Conservation (phyloP, 2,329 filamentous ascomycete genomes). For the Zasmidium citrigriseum region DNA sequence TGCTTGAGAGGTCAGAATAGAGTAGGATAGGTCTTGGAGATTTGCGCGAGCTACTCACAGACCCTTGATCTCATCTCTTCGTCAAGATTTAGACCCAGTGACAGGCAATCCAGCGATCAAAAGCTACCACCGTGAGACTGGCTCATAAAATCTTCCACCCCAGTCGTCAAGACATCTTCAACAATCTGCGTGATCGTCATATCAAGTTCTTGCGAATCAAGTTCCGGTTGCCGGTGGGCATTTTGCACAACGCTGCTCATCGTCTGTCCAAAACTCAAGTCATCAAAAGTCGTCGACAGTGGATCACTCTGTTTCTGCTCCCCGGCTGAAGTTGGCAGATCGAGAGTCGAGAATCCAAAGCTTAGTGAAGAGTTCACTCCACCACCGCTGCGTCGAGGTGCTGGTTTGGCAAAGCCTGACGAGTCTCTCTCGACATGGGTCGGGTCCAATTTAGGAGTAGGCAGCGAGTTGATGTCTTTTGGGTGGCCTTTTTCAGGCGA, state of each 20-base stretch:
- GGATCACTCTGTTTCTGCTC: background rate
- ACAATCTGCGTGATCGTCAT: constrained; percentile 5
- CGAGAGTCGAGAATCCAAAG: constrained; percentile 6
- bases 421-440: background rate
- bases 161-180: background rate
- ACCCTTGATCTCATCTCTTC: too few relatives aligned
- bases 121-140: background rate
- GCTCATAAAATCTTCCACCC: background rate
- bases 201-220: constrained; percentile 8
- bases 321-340: background rate
- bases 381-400: background rate
- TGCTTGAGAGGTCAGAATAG: too few relatives aligned
- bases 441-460: background rate
- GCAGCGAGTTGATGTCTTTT: background rate
- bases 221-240: constrained; percentile 1
- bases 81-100: too few relatives aligned
- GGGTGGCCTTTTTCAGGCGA: constrained; percentile 6
- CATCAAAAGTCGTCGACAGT: background rate
- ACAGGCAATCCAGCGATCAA: too few relatives aligned
- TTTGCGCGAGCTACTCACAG: too few relatives aligned
- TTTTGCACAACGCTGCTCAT: constrained; percentile 2
- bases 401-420: background rate
- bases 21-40: too few relatives aligned
- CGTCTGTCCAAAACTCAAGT: background rate
- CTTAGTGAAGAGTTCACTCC: background rate